These are phyloP conservation scores for Plasmodium vivax DNA, from an alignment of 169 alveolate species.

Conservation along the genomic window DNA sequence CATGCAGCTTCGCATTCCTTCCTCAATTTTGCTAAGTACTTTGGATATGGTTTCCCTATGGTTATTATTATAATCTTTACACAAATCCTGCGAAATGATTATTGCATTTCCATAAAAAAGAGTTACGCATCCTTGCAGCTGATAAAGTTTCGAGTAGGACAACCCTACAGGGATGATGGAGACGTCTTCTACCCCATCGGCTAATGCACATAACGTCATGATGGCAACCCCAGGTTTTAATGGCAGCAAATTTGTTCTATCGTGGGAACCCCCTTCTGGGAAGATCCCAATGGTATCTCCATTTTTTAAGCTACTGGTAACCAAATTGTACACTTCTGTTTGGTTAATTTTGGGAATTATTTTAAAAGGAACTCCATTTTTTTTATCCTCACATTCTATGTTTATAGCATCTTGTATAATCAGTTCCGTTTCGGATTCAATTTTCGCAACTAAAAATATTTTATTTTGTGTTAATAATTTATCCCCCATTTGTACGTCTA, in stretches of 20 bases:
- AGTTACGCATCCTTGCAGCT: conserved; percentile 88
- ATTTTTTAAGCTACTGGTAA: conserved; percentile 87
- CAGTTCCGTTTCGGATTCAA: conserved; percentile 90
- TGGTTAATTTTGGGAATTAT: conserved; percentile 93
- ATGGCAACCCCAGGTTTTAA: conserved; percentile 95
- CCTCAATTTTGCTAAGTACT: conserved; percentile 81
- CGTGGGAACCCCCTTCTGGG: conserved; percentile 98
- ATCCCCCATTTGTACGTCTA: conserved; percentile 90
- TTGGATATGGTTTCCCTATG: conserved; percentile 82
- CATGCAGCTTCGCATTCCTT: conserved; percentile 86
- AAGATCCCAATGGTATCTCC: conserved; percentile 94
- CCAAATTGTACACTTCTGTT: conserved; percentile 91
- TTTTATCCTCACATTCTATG: conserved; percentile 79
- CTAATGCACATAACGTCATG: conserved; percentile 93
- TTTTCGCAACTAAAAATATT: conserved; percentile 83
- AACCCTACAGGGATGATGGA: conserved; percentile 92
- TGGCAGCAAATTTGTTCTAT: conserved; percentile 93
- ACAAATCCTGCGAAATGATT: conserved; percentile 82
- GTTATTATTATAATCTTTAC: conserved; percentile 83
- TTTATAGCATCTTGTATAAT: conserved; percentile 80
- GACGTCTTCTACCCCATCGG: conserved; percentile 93
- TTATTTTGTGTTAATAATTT: conserved; percentile 82
- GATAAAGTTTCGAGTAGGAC: conserved; percentile 86
- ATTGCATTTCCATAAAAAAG: conserved; percentile 89
- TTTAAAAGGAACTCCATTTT: conserved; percentile 79